phyloP scores from a whole-genome alignment of 805 yeast genomes.

The Hanseniaspora singularis region DNA sequence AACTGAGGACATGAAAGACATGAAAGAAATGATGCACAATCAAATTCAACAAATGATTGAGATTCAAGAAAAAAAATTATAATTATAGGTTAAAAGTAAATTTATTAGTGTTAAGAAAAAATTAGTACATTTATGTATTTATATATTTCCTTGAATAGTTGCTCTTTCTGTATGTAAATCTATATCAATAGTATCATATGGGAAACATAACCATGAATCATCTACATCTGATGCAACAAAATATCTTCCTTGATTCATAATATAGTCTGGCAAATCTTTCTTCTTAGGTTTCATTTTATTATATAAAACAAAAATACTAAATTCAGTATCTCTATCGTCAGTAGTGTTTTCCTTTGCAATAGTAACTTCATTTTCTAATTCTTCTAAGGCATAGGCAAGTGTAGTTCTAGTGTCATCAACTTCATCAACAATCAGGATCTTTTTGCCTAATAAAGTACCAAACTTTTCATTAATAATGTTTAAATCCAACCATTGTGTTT shows the following conservation, averaged over 20 bases:
- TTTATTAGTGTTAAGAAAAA: neutral
- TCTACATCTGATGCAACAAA: slow-evolving; percentile 62
- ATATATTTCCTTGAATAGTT: slow-evolving; percentile 52
- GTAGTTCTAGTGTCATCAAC: slow-evolving; percentile 90
- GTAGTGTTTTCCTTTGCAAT: slow-evolving; percentile 1
- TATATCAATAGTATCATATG: slow-evolving; percentile 79
- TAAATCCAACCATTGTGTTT: slow-evolving; percentile 87
- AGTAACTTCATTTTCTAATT: slow-evolving; percentile 45
- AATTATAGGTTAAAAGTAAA: too few relatives aligned
- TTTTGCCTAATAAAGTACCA: slow-evolving; percentile 69
- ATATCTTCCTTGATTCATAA: slow-evolving; percentile 55
- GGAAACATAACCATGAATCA: slow-evolving; percentile 79
- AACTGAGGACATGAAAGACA: slow-evolving; percentile 74
- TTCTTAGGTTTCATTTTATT: slow-evolving; percentile 73
- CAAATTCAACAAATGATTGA: slow-evolving; percentile 83
- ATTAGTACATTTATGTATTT: neutral
- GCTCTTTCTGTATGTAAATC: slow-evolving; percentile 63
- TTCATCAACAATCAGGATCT: slow-evolving; percentile 73
- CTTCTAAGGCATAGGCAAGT: slow-evolving; percentile 68
- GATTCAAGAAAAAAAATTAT: slow-evolving; percentile 32
- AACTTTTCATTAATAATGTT: slow-evolving; percentile 56
- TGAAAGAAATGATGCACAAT: slow-evolving; percentile 68
- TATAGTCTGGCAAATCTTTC: slow-evolving; percentile 53
- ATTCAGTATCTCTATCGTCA: slow-evolving; percentile 45
- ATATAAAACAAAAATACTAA: slow-evolving; percentile 70